Conservation (phyloP, 257 asterid species). For the Ehretia macrophylla region DNA sequence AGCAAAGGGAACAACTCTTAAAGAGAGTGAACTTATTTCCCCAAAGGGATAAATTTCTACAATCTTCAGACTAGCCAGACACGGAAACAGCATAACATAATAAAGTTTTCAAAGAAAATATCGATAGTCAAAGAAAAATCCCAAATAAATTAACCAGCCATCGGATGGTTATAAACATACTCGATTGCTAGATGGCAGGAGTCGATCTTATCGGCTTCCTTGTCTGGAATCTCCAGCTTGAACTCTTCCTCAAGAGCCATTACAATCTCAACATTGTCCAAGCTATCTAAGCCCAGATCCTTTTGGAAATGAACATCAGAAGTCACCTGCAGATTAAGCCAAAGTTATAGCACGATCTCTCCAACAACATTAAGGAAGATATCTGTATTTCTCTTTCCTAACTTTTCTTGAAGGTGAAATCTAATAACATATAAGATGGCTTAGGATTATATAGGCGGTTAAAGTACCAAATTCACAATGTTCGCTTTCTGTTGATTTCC, state of each 20-base stretch:
- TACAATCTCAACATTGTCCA: constrained; percentile 83
- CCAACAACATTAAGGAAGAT: neutral
- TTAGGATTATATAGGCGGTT: too few species aligned
- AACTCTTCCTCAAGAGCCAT: constrained; percentile 94
- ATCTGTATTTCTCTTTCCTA: neutral
- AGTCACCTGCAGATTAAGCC: constrained; percentile 48
- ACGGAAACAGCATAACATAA: too few species aligned
- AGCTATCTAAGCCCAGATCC: constrained; percentile 84
- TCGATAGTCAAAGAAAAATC: neutral
- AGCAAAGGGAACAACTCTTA: neutral
- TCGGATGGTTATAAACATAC: constrained; percentile 69
- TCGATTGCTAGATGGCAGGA: constrained; percentile 77
- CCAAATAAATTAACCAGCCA: constrained; percentile 50
- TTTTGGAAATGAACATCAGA: constrained; percentile 77
- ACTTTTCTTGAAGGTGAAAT: neutral
- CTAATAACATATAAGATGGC: too few species aligned
- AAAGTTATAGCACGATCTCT: constrained; percentile 4
- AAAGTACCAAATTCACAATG: too few species aligned
- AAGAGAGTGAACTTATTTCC: neutral
- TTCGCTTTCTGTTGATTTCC: too few species aligned
- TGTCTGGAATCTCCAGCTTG: constrained; percentile 81
- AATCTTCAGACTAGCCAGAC: too few species aligned
- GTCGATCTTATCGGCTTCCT: constrained; percentile 81
- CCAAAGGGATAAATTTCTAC: neutral
- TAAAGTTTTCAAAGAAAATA: too few species aligned